Percentiles rank a stretch among this genome's conserved stretches.
phyloP scores from a whole-genome alignment of 1,139 yeast species.

The Candida buenavistaensis region DNA sequence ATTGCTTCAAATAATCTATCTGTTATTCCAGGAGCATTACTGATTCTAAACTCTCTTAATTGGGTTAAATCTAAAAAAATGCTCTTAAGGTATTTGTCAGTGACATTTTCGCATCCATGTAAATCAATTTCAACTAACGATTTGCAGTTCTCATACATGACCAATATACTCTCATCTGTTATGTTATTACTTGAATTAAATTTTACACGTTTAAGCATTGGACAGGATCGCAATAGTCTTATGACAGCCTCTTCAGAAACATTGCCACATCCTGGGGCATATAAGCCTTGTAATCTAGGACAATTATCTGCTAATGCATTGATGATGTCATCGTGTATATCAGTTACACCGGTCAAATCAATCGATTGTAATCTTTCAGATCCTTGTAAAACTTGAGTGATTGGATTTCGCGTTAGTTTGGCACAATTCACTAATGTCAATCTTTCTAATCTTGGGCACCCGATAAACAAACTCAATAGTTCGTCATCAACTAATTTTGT shows the following conservation, averaged over 20 bases:
- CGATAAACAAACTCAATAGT: constrained; percentile 52
- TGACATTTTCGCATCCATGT: constrained; percentile 75
- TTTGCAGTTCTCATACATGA: constrained; percentile 69
- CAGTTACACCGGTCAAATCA: constrained; percentile 84
- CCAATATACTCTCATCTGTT: constrained; percentile 65
- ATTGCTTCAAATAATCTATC: constrained; percentile 58
- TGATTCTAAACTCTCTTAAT: constrained; percentile 79
- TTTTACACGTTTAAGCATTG: constrained; percentile 78
- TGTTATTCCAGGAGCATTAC: constrained; percentile 69
- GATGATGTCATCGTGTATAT: constrained; percentile 66
- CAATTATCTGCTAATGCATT: constrained; percentile 71
- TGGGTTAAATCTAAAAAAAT: constrained; percentile 67
- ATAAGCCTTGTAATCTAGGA: constrained; percentile 80
- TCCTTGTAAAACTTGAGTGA: constrained; percentile 59
- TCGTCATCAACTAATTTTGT: constrained; percentile 68
- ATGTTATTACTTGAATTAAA: constrained; percentile 71
- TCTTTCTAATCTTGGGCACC: constrained; percentile 79
- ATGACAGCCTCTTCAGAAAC: constrained; percentile 70
- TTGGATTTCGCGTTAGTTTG: constrained; percentile 59
- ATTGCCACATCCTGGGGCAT: constrained; percentile 79
- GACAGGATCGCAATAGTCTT: constrained; percentile 61
- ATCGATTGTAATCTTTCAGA: constrained; percentile 80
- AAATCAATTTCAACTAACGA: constrained; percentile 87
- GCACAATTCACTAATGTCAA: constrained; percentile 82
- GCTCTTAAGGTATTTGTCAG: constrained; percentile 60